Conservation (phyloP, 2,329 filamentous ascomycete species). For the Stagonosporopsis cucurbitacearum region DNA sequence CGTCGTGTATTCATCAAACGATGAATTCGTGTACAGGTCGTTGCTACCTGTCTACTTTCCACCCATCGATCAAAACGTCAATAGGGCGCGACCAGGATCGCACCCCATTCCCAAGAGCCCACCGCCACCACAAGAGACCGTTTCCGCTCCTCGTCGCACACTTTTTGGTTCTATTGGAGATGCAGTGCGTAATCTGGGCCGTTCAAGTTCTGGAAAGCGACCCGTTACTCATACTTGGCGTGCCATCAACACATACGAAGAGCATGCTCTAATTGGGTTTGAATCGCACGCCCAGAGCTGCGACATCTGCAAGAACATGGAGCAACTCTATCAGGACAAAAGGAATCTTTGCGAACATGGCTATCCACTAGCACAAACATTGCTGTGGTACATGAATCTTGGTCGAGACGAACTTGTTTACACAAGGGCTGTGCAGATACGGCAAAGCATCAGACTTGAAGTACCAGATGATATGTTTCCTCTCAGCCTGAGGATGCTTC, state of each 20-base stretch:
- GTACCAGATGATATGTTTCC: conserved; percentile 29
- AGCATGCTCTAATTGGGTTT: conserved; percentile 30
- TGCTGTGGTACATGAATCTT: conserved; percentile 34
- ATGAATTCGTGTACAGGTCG: conserved; percentile 42
- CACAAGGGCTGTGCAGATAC: conserved; percentile 22
- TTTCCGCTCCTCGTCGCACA: conserved; percentile 21
- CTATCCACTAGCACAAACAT: conserved; percentile 25
- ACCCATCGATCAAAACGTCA: conserved; percentile 24
- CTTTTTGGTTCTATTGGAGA: conserved; percentile 31
- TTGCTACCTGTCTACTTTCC: conserved; percentile 44
- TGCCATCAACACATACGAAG: conserved; percentile 25
- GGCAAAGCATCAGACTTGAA: conserved; percentile 22
- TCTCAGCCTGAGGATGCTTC: conserved; percentile 26
- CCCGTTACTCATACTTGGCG: conserved; percentile 21
- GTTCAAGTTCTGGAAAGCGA: conserved; percentile 13
- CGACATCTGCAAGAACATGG: conserved; percentile 27
- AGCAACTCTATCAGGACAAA: conserved; percentile 28
- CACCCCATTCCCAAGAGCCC: not conserved
- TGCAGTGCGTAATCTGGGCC: conserved; percentile 33
- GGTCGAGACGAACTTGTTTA: conserved; percentile 28
- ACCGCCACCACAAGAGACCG: not conserved
- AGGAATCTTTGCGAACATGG: conserved; percentile 31
- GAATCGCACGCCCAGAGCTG: conserved; percentile 38
- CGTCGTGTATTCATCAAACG: conserved; percentile 37
- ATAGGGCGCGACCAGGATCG: conserved; percentile 14